Conservation (phyloP, 2,329 filamentous ascomycete species). For the Aspergillus sp. region DNA sequence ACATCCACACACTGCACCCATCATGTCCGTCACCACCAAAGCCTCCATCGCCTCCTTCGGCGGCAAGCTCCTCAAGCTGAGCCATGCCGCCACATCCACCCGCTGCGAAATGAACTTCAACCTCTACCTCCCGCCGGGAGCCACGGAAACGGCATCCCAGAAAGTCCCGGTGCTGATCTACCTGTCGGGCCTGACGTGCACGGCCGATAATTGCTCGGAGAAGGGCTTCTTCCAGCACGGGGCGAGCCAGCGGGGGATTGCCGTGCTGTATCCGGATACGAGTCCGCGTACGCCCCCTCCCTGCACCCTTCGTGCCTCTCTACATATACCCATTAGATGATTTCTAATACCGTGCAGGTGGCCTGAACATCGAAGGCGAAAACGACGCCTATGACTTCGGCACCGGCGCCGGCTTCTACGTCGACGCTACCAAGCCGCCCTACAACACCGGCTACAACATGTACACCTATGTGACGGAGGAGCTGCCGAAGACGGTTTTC, state of each 20-base stretch:
- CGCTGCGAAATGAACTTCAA: constrained; percentile 87
- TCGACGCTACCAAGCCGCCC: constrained; percentile 69
- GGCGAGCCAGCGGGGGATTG: constrained; percentile 71
- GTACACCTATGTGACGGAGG: constrained; percentile 83
- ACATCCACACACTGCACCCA: constrained; percentile 1
- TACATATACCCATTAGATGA: not conserved
- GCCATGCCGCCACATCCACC: constrained; percentile 69
- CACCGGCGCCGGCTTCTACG: constrained; percentile 84
- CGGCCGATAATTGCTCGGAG: constrained; percentile 67
- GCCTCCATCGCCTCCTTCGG: constrained; percentile 85
- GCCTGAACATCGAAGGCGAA: constrained; percentile 71
- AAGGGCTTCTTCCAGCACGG: constrained; percentile 85
- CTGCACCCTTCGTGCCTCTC: not conserved
- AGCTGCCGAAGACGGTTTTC: constrained; percentile 75
- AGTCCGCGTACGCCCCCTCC: constrained; percentile 58
- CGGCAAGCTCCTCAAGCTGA: constrained; percentile 88
- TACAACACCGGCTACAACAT: constrained; percentile 78
- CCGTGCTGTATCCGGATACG: constrained; percentile 92
- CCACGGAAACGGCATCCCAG: constrained; percentile 41
- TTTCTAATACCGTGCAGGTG: constrained; percentile 41
- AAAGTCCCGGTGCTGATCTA: constrained; percentile 84
- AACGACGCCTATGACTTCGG: constrained; percentile 89
- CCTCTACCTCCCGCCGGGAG: constrained; percentile 75
- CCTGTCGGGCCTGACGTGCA: constrained; percentile 89
- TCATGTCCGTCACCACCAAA: constrained; percentile 80